Conservation (phyloP, 2,329 filamentous ascomycete genomes). For the Cylindrodendrum hubeiense region DNA sequence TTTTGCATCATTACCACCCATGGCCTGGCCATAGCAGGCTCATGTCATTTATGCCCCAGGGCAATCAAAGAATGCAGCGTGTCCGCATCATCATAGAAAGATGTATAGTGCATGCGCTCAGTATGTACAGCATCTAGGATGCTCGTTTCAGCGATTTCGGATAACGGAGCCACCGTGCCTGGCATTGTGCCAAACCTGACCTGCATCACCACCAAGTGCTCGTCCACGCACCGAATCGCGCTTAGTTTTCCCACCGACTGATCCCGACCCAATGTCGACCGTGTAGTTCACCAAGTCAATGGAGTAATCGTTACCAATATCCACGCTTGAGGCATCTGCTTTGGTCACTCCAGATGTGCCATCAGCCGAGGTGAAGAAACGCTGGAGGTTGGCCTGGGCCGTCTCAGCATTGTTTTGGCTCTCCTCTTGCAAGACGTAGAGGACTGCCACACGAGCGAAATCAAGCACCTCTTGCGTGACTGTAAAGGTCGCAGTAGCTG, state of each 20-base stretch:
- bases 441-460: slow-evolving; percentile 72
- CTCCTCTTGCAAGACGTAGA: slow-evolving; percentile 71
- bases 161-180: slow-evolving; percentile 27
- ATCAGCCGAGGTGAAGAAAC: slow-evolving; percentile 62
- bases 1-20: slow-evolving; percentile 40
- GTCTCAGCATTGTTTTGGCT: slow-evolving; percentile 62
- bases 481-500: slow-evolving; percentile 52
- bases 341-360: slow-evolving; percentile 47
- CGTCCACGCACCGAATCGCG: slow-evolving; percentile 24
- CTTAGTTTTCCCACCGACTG: slow-evolving; percentile 44
- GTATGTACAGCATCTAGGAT: slow-evolving; percentile 39
- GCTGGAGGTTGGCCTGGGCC: slow-evolving; percentile 67
- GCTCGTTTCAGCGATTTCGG: slow-evolving; percentile 5
- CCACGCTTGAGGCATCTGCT: slow-evolving; percentile 55
- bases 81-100: slow-evolving; percentile 29
- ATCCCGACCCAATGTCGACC: slow-evolving; percentile 53
- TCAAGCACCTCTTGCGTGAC: slow-evolving; percentile 70
- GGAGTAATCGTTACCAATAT: slow-evolving; percentile 58
- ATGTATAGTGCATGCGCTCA: slow-evolving; percentile 34
- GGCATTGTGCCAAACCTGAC: slow-evolving; percentile 5
- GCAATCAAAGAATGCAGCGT: slow-evolving; percentile 26
- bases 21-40: slow-evolving; percentile 27
- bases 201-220: slow-evolving; percentile 2
- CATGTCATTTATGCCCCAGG: slow-evolving; percentile 18
- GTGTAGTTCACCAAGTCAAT: slow-evolving; percentile 64